Evolutionary conservation across 2,329 filamentous ascomycete species (phyloP), one percentile per base, ranked within the genome.

Genomic region (Ophiostoma himal-ulmi): DNA sequence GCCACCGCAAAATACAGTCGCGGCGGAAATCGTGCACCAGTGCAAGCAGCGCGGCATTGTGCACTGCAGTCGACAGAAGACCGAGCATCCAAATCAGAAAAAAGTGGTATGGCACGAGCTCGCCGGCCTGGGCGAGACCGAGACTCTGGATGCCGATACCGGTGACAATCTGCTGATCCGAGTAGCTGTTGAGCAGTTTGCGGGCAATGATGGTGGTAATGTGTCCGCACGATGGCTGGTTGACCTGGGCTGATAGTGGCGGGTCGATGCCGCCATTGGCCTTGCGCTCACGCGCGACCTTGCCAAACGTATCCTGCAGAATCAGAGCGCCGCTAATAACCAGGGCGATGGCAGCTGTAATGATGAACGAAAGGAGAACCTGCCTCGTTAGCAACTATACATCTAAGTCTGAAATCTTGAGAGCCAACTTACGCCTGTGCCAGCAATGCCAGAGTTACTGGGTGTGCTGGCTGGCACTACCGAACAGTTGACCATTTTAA

Each of bases 11-110:
- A 0, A 91, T 86, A 85, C 86, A 88, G 77, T 91, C 88, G 39
- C 88, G 80, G 73, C 86, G 86, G 79, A 89, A 89, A 75, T 90
- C 88, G 75, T 85, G 85, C 1, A 88, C 86, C 44, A 91, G 82
- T 0, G 86, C 87, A n/a, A 91, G 81, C 20, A 91, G 79, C 0
- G 88, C 87, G 5, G 86, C 83, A 71, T 89, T 88, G 77, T 91
- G 88, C 2, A 88, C 89, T 0, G 87, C 86, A 73, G 87, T 89
- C 20, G 87, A 87, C 8, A 91, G 81, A 14, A 89, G 78, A 0
- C 86, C 87, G 1, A 91, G 80, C 80, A 90, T 88, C 88, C 88
- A 91, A 73, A 91, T 85, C 70, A 90, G 83, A 80, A 90, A 90
- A 80, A 91, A 90, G 78, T 91, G 88, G 76, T 91, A 91, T 0